Evolutionary conservation across 495 filamentous ascomycete genomes (phyloP), one percentile per base, ranked within the genome.

Genomic region (Tuber melanosporum): DNA sequence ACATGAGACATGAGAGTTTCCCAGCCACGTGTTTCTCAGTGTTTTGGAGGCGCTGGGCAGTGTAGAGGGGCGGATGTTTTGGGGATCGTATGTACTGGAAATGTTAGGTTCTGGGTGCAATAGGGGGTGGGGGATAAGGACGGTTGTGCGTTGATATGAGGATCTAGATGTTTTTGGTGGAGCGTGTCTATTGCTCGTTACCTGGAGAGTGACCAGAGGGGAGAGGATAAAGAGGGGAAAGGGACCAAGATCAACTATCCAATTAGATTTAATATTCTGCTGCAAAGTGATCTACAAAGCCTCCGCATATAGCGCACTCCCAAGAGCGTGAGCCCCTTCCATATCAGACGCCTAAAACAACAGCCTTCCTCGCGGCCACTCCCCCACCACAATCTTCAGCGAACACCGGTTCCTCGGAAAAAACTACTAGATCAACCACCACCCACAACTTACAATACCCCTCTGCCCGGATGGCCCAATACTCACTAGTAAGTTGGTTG

Each of bases 351-450:
- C 90, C 6, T 84, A 72, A 44, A 92, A 85, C 1, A 91, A 73
- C 32, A 32, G 1, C 32, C 17, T 72, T 73, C 47, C 86, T 79
- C 74, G 85, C 85, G 66, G 87, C 87, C 49, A 85, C 77, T 0
- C 86, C 87, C 20, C 86, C 88, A 74, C 88, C 80, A 17, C 85
- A 77, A 22, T 86, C 4, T 3, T 41, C 86, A 2, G 89, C 90
- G 83, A 91, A 91, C 19, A 93, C 85, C 22, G 91, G 88, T 71
- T 92, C 88, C 77, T 94, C 92, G 7, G 92, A 91, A 82, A 93
- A 94, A 2, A 87, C 88, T 77, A n/a, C 71, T 45, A 42, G 42
- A 69, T 78, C n/a, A 78, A 70, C 36, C 15, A 43, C 26, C 26
- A 15, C 19, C 20, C 17, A 22, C 45, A 0, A 49, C 17, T 5